Evolutionary conservation across 257 asterid species (phyloP), one percentile per base, ranked within the genome.

Genomic region (Lavandula angustifolia): DNA sequence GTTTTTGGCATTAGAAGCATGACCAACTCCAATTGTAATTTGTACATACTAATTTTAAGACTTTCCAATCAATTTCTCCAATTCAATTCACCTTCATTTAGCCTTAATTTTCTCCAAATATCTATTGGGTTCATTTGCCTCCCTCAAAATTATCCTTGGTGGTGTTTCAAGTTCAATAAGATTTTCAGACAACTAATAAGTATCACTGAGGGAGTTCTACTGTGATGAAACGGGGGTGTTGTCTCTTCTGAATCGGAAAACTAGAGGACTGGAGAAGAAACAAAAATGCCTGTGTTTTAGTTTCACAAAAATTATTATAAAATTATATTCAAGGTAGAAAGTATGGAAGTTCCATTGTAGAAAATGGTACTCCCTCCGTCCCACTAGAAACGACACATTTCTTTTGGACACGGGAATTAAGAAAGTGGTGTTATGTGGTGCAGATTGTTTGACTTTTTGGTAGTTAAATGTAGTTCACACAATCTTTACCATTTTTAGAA

Each of bases 251-350:
- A 38, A 40, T 41, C 52, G 1, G 55, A 54, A 42, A 32, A 33
- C 41, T 35, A n/a, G 49, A 57, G 11, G 62, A 47, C 32, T 35
- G 49, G n/a, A 17, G 14, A 59, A 33, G 37, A 41, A 58, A 58
- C 43, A 10, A 37, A 22, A 7, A 47, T 41, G 31, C n/a, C 22
- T 9, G 50, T 62, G 65, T 10, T 57, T 57, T n/a, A 69, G 50
- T 17, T 37, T 37, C 3, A 22, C 41, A 41, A 54, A 4, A 34
- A 73, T 37, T 27, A 52, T 18, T 44, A 66, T 52, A 54, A 60
- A 38, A 38, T 11, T 40, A 22, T 12, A 52, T 46, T 89, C 99
- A 97, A 80, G 99, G 99, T 77, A 92, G 29, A 34, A 69, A 58
- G 42, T n/a, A 48, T 38, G 43, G 17, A 61, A 13, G 49, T 43